phyloP scores from a whole-genome alignment of 768 basidiomycete species.

The Lactarius hatsudake region DNA sequence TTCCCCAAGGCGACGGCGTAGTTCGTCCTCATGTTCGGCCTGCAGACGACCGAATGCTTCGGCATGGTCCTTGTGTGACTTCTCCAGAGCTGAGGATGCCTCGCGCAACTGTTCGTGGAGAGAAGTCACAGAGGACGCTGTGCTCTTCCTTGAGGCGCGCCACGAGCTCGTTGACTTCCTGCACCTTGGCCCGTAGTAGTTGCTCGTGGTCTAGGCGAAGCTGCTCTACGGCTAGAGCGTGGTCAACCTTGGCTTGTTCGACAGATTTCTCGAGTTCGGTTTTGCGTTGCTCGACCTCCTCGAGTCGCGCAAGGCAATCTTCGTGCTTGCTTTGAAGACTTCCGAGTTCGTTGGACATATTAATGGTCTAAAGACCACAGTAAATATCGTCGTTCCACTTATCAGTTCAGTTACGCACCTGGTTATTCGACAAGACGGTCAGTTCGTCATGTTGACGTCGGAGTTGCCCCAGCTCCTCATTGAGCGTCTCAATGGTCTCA shows the following conservation, averaged over 20 bases:
- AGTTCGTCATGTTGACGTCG: constrained; percentile 82
- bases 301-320: constrained; percentile 49
- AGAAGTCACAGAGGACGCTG: constrained; percentile 36
- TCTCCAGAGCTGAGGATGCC: constrained; percentile 34
- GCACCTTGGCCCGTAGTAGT: constrained; percentile 41
- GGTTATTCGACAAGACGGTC: constrained; percentile 76
- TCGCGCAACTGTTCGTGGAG: constrained; percentile 35
- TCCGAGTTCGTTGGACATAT: constrained; percentile 87
- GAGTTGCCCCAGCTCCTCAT: constrained; percentile 61
- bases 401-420: constrained; percentile 47
- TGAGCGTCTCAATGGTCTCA: constrained; percentile 72
- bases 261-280: constrained; percentile 49
- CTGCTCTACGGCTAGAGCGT: constrained; percentile 47
- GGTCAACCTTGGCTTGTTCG: constrained; percentile 48
- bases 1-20: constrained; percentile 54
- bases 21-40: constrained; percentile 37
- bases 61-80: constrained; percentile 54
- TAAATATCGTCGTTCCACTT: constrained; percentile 8
- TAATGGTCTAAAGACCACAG: constrained; percentile 52
- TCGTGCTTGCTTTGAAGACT: constrained; percentile 62
- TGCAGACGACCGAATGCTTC: constrained; percentile 55
- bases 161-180: constrained; percentile 43
- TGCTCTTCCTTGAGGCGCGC: constrained; percentile 51
- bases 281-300: constrained; percentile 57
- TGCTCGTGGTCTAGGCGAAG: constrained; percentile 48